Evolutionary conservation across 2,329 filamentous ascomycete genomes (phyloP).

Genomic region (Sordariomycetes sp.): DNA sequence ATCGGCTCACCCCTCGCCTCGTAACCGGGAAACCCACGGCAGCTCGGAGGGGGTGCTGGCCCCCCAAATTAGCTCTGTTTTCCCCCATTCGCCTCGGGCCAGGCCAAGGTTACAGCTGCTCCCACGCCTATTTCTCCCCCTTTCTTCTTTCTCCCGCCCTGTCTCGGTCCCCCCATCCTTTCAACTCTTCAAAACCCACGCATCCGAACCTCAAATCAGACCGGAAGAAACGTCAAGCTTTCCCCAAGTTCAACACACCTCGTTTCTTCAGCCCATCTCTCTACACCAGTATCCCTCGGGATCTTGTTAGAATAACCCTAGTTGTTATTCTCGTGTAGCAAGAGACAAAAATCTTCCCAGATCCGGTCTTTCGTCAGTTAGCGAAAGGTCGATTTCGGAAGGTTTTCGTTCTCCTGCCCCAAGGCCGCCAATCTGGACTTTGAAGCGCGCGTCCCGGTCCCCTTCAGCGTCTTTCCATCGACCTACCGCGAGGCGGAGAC

Average conservation of each 20-base stretch:
- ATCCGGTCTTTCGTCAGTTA: conserved; percentile 53
- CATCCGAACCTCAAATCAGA: neutral
- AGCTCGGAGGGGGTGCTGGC: neutral
- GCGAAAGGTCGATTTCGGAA: conserved; percentile 37
- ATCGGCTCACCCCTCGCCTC: neutral
- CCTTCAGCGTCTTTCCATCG: conserved; percentile 99
- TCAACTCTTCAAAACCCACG: conserved; percentile 2
- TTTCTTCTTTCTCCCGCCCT: neutral
- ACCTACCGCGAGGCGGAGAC: conserved; percentile 65
- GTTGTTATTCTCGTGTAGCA: conserved; percentile 40
- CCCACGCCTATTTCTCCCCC: conserved; percentile 5
- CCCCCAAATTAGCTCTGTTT: neutral
- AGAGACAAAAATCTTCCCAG: conserved; percentile 58
- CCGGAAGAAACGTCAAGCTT: neutral
- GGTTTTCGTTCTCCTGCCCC: conserved; percentile 45
- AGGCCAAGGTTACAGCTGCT: neutral
- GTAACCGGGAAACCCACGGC: neutral
- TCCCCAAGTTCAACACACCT: neutral
- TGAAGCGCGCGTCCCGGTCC: conserved; percentile 98
- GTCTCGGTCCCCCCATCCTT: neutral
- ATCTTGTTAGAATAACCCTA: conserved; percentile 5
- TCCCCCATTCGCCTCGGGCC: neutral
- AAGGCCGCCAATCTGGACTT: conserved; percentile 98
- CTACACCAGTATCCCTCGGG: conserved; percentile 5
- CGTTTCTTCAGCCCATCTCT: conserved; percentile 1